Evolutionary conservation across 768 basidiomycete genomes (phyloP), one percentile per base, ranked within the genome.

Genomic region (Pleurotus cornucopiae): DNA sequence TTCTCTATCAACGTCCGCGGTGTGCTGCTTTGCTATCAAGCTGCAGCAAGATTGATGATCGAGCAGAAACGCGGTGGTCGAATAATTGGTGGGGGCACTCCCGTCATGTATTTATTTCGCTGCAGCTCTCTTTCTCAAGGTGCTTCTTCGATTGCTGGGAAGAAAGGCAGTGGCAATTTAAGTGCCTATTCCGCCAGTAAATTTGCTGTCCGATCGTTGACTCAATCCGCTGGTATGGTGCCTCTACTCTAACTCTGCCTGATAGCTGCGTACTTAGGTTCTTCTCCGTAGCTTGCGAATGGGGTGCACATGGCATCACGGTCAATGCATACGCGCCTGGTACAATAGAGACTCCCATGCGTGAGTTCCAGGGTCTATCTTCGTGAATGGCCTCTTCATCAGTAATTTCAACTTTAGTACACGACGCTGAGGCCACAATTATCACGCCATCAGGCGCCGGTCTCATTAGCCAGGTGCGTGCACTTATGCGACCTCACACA

Each of bases 1-100:
- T 58, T 73, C 14, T 56, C 67, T 1, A 66, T 76, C 49, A 80
- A 80, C 41, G 66, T 69, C 23, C 69, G 67, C 12, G 75, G 79
- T 5, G 66, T 67, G 0, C 68, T 78, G 60, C 62, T 76, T 14
- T 70, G 69, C 49, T 76, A 75, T 58, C 78, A 76, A 57, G 66
- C 71, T 52, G 78, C 75, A 12, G 78, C 75, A 4, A 60, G 61
- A 20, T 70, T 73, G 57, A 78, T 78, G 78, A 64, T 79, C 47
- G 67, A 69, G 30, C 78, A 74, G 58, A 75, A 73, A 4, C 59
- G 46, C 5, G 73, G 74, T 9, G 76, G 77, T 1, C 65, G 76
- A 14, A 76, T 79, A 13, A 69, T 79, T 9, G 73, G 76, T 61
- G 30, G 3, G 30, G 2, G 7, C 30, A 9, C 30, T 30, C 6